Evolutionary conservation across 1,284 basidiomycete species (phyloP), one percentile per base, ranked within the genome.

Genomic region (Malassezia globosa): DNA sequence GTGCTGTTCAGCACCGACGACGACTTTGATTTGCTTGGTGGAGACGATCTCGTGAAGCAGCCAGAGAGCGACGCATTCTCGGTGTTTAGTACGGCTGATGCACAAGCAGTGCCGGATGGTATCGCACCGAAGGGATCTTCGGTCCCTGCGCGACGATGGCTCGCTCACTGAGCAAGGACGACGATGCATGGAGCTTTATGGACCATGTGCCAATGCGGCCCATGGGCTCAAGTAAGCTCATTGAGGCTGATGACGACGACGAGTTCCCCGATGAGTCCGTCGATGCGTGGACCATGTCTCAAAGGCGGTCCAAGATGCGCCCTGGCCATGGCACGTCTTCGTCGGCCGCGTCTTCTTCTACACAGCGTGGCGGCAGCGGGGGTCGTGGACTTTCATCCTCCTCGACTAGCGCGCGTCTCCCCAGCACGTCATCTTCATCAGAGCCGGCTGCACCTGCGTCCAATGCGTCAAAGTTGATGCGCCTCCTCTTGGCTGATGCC

Each of bases 161-260:
- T 27, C 51, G 16, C 49, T n/a, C n/a, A n/a, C n/a, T n/a, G n/a
- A n/a, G n/a, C n/a, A n/a, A n/a, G 29, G 48, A 24, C 7, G 31
- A 11, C 19, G 50, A 41, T 23, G 49, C 33, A 2, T 38, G 27
- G 37, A 40, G 22, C 14, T 47, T 35, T 18, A 38, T 13, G n/a
- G 50, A 47, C 24, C 26, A 47, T 5, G 23, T 52, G 10, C 40
- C 21, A 3, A 21, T 52, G 27, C 43, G 50, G 4, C 50, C 50
- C 3, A 35, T 46, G 21, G 50, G 50, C 24, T 52, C 50, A 14
- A 47, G 44, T 59, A 70, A 69, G 52, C 59, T 49, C 41, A 70
- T 70, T 38, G 64, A 66, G 50, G 68, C 68, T 1, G 68, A 70
- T 49, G 68, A 70, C 23, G 45, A 56, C 10, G 29, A 31, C 29